A percentile compares a stretch with the other conserved stretches of the same genome.
Evolutionary conservation across 2,329 filamentous ascomycete genomes (phyloP).

Genomic region (Dactylellina parvicollis): DNA sequence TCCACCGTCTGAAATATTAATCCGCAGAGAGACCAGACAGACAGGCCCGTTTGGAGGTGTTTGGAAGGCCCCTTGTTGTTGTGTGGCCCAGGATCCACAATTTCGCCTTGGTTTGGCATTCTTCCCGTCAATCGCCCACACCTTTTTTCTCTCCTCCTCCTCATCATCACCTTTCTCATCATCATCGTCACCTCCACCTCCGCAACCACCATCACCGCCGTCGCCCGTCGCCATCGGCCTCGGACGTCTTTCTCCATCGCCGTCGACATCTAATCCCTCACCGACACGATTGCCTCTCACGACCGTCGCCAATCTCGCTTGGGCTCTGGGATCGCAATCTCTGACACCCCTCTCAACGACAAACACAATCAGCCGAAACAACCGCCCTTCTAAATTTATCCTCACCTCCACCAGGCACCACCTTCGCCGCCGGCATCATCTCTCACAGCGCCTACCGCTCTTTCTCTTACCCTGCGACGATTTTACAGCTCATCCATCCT

Average conservation of each 20-base stretch:
- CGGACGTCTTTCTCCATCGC: background rate
- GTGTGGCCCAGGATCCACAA: constrained; percentile 32
- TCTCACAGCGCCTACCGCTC: background rate
- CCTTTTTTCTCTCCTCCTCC: background rate
- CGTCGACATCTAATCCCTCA: background rate
- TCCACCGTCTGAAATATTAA: background rate
- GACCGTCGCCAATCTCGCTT: constrained; percentile 14
- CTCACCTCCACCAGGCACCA: constrained; percentile 1
- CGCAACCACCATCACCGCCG: background rate
- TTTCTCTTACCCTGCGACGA: constrained; percentile 14
- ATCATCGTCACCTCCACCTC: constrained; percentile 8
- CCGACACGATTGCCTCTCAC: constrained; percentile 8
- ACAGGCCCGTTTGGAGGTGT: background rate
- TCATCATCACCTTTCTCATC: constrained; percentile 13
- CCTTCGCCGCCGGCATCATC: background rate
- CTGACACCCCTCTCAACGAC: constrained; percentile 25
- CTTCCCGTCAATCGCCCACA: constrained; percentile 27
- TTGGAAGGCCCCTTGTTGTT: constrained; percentile 1
- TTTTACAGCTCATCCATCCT: background rate
- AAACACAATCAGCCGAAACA: constrained; percentile 27
- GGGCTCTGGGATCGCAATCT: constrained; percentile 22
- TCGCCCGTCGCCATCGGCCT: background rate
- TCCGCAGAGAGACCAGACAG: background rate
- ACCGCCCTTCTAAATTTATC: constrained; percentile 48
- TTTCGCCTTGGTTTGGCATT: constrained; percentile 16